Percentiles rank a stretch among this genome's conserved stretches.
Conservation (phyloP, 2,329 filamentous ascomycete genomes). For the Aspergillus awamori region DNA sequence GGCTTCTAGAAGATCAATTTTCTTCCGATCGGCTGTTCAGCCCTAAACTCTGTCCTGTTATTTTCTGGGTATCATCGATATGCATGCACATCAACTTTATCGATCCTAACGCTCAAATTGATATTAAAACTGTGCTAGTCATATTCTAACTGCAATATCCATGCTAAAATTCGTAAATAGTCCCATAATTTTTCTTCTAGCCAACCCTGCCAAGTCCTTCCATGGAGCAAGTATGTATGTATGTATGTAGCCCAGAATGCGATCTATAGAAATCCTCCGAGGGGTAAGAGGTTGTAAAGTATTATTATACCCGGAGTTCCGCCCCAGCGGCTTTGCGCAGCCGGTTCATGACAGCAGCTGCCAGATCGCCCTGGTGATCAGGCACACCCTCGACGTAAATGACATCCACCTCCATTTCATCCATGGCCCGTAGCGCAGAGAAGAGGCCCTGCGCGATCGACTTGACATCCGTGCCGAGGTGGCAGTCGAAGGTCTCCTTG, state of each 20-base stretch:
- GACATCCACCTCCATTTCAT: constrained; percentile 73
- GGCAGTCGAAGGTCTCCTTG: constrained; percentile 64
- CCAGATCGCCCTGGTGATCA: constrained; percentile 73
- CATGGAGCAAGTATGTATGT: not conserved
- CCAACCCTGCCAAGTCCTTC: not conserved
- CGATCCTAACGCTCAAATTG: no score
- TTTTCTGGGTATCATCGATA: no score
- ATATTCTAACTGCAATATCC: not conserved
- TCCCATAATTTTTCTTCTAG: constrained; percentile 4
- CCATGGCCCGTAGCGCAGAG: constrained; percentile 80
- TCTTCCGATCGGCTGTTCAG: not conserved
- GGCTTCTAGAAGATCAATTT: not conserved
- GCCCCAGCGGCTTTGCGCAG: constrained; percentile 72
- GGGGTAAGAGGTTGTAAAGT: not conserved
- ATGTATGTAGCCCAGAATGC: not conserved
- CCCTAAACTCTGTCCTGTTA: not conserved
- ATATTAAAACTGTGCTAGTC: no score
- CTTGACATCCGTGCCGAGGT: constrained; percentile 69
- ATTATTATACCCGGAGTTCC: constrained; percentile 52
- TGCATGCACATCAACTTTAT: no score
- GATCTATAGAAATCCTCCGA: constrained; percentile 7
- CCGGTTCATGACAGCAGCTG: constrained; percentile 84
- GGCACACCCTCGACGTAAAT: constrained; percentile 89
- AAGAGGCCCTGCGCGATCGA: constrained; percentile 86
- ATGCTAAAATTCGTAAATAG: constrained; percentile 7